Base-by-base conservation (phyloP, 2,329 filamentous ascomycete species). In the Rutstroemia sp. region DNA sequence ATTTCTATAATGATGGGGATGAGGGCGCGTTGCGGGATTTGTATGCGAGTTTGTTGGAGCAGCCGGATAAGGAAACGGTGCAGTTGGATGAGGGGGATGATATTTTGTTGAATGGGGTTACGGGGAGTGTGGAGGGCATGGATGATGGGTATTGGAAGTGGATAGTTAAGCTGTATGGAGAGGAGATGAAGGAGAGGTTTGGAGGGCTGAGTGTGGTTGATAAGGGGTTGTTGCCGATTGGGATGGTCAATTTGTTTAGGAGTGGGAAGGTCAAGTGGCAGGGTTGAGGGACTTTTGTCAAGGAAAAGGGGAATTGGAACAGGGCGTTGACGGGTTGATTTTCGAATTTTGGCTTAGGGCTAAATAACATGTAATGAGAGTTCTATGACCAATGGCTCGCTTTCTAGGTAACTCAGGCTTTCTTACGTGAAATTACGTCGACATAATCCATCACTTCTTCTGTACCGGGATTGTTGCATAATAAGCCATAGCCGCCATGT, bases 191-290 rank as follows among this genome's bases (percentile, higher is more conserved):
- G 47, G 64, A 69, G 54, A 65, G 64, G 39, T 75, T 75, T 67
- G 73, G 73, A 0, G 71, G 72, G 1, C 55, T 74, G 53, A 66
- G 67, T 30, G 65, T 76, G 49, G 72, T 73, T 4, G 72, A 75
- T 57, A 63, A 67, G 47, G 71, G 71, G 1, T 53, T 75, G 51
- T 58, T 76, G 57, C 73, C 74, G 7, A 70, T 71, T 61, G 72
- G 73, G 4, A 62, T 75, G 63, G 67, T 75, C 48, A 66, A 65
- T 56, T 67, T 73, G 61, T 59, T 75, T 60, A 62, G 67, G 62
- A 68, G 64, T 64, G 71, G 67, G 58, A 67, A 67, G 57, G 70
- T 68, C 46, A 65, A 70, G 59, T 74, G 72, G 72, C 65, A 71
- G 47, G 71, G 69, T 2, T 74, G 54, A 66, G 47, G 16, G 10